Evolutionary conservation across 345 rosid species (phyloP).

Genomic region (Populus davidiana): DNA sequence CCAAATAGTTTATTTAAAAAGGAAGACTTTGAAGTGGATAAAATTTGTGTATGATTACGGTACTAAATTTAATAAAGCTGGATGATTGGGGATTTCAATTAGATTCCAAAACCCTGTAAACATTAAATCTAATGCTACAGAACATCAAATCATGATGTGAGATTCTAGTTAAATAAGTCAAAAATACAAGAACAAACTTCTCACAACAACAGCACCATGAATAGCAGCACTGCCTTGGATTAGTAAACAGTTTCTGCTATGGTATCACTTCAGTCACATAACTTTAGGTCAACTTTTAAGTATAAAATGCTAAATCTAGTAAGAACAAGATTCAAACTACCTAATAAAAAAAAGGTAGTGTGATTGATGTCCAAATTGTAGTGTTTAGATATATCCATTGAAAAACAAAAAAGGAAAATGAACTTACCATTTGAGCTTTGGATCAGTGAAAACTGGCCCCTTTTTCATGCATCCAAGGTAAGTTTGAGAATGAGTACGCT

Average conservation of each 20-base stretch:
- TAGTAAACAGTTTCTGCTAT: not conserved
- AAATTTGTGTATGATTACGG: not conserved
- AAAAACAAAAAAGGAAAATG: not conserved
- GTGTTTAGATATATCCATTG: not conserved
- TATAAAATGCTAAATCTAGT: not conserved
- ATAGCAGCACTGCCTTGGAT: not conserved
- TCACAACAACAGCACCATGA: not conserved
- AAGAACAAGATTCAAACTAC: not conserved
- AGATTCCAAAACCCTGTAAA: not conserved
- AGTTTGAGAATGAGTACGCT: constrained; percentile 74
- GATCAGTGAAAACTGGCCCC: constrained; percentile 85
- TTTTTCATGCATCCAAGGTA: constrained; percentile 94
- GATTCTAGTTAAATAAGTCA: not conserved
- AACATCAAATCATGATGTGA: not conserved
- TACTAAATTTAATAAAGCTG: not conserved
- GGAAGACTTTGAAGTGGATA: not conserved
- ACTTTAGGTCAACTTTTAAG: not conserved
- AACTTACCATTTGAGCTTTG: constrained; percentile 79
- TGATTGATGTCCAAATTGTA: not conserved
- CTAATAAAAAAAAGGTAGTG: not conserved
- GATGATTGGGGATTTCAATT: not conserved
- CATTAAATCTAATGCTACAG: not conserved
- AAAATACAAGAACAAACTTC: not conserved
- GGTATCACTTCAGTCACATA: not conserved
- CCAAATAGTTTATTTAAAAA: not conserved